phyloP scores from a whole-genome alignment of 495 filamentous ascomycete genomes.

The Xylaria telfairii region DNA sequence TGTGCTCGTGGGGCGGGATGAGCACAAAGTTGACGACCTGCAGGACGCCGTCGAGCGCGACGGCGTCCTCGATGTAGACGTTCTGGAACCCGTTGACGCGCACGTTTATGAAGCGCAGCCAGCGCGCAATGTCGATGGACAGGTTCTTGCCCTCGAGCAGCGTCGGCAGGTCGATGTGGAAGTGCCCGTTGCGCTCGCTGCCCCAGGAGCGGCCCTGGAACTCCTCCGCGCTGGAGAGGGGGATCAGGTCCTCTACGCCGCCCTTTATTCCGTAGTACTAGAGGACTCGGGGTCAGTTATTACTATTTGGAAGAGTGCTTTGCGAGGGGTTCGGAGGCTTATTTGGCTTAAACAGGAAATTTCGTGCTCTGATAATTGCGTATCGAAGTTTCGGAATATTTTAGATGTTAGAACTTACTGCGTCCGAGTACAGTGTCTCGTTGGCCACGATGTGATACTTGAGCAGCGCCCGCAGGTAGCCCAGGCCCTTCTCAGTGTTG shows the following conservation, averaged over 20 bases:
- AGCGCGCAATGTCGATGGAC: slow-evolving; percentile 69
- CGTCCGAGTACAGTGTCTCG: slow-evolving; percentile 83
- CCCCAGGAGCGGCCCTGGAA: slow-evolving; percentile 12
- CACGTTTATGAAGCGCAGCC: slow-evolving; percentile 66
- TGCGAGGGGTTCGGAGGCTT: no score
- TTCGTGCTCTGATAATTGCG: no score
- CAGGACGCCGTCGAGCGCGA: slow-evolving; percentile 76
- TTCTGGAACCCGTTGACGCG: slow-evolving; percentile 70
- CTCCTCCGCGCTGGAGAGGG: neutral
- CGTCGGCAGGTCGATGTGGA: slow-evolving; percentile 71
- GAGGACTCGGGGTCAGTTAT: no score
- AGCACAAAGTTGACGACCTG: slow-evolving; percentile 74
- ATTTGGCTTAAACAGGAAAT: no score
- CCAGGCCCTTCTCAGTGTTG: slow-evolving; percentile 64
- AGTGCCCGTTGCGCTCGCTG: slow-evolving; percentile 29
- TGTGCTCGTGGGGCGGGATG: slow-evolving; percentile 69
- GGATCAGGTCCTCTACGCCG: slow-evolving; percentile 17
- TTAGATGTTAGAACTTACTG: no score
- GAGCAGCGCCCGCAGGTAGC: slow-evolving; percentile 75
- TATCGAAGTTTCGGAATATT: no score
- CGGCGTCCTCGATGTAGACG: slow-evolving; percentile 68
- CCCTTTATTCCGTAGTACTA: slow-evolving; percentile 59
- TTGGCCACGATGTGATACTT: slow-evolving; percentile 78
- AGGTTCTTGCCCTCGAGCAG: slow-evolving; percentile 65
- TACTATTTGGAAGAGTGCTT: no score